Evolutionary conservation across 2,329 filamentous ascomycete species (phyloP).

Genomic region (Calonectria multiphialidica): DNA sequence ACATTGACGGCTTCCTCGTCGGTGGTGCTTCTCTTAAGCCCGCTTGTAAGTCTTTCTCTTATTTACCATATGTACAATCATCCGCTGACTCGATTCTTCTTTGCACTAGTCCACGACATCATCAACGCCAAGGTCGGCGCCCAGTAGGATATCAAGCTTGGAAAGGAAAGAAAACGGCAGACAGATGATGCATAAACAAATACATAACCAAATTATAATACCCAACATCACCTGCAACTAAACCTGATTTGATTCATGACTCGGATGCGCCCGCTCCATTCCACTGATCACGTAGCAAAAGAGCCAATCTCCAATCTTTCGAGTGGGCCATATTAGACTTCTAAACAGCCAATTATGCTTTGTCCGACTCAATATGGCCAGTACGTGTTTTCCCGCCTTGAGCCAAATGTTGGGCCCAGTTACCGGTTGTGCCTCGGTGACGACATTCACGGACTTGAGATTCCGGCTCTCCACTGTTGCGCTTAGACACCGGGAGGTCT

Average conservation of each 20-base stretch:
- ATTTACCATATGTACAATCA: background rate
- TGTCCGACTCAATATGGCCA: too few relatives aligned
- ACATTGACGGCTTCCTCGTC: conserved; percentile 98
- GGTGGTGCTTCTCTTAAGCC: conserved; percentile 97
- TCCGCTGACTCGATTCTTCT: background rate
- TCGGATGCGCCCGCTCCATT: background rate
- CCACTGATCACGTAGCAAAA: background rate
- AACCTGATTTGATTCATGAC: background rate
- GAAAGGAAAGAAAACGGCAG: conserved; percentile 28
- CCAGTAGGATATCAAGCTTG: conserved; percentile 49
- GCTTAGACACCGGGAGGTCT: background rate
- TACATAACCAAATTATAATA: conserved; percentile 36
- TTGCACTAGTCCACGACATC: conserved; percentile 56
- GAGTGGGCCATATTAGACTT: too few relatives aligned
- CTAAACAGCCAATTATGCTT: too few relatives aligned
- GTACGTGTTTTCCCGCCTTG: too few relatives aligned
- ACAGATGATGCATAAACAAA: conserved; percentile 40
- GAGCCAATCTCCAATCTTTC: too few relatives aligned
- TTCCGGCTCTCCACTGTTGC: background rate
- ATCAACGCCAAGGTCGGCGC: conserved; percentile 65
- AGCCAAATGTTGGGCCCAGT: too few relatives aligned
- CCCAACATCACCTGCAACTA: conserved; percentile 22
- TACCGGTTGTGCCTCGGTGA: too few relatives aligned
- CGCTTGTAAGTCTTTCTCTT: conserved; percentile 74
- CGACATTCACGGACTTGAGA: too few relatives aligned